These are phyloP conservation scores for Aspergillus homomorphus DNA, from an alignment of 495 filamentous ascomycete species.

Conservation along the genomic window DNA sequence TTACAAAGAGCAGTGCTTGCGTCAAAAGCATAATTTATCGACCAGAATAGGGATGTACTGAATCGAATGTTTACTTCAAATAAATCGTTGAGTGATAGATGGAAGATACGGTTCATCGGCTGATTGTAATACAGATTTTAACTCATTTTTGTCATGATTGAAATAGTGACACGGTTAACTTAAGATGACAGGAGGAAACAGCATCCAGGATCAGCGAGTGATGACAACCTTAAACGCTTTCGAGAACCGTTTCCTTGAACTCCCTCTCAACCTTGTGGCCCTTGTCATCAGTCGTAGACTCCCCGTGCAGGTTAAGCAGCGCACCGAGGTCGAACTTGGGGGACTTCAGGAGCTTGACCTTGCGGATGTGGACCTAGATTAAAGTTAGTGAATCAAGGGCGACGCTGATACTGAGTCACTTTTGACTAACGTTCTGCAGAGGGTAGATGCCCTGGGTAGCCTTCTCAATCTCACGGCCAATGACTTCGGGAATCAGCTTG, in stretches of 20 bases:
- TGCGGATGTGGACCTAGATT: slow-evolving; percentile 93
- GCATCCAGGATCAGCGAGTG: slow-evolving; percentile 8
- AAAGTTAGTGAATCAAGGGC: slow-evolving; percentile 28
- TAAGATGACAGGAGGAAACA: slow-evolving; percentile 27
- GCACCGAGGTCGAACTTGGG: slow-evolving; percentile 99
- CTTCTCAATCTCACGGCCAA: slow-evolving; percentile 99
- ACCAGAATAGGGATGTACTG: no score
- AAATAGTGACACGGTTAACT: slow-evolving; percentile 20
- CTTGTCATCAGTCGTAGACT: slow-evolving; percentile 91
- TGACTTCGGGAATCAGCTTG: slow-evolving; percentile 98
- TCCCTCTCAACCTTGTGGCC: slow-evolving; percentile 98
- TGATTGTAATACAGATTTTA: slow-evolving; percentile 3
- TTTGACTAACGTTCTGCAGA: slow-evolving; percentile 82
- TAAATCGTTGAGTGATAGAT: no score
- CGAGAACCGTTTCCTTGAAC: slow-evolving; percentile 96
- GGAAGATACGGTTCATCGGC: background rate
- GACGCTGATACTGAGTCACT: background rate
- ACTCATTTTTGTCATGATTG: background rate
- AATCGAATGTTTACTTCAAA: no score
- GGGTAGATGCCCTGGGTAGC: slow-evolving; percentile 98
- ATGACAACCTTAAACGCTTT: slow-evolving; percentile 68
- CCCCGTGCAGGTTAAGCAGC: slow-evolving; percentile 91
- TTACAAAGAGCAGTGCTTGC: no score
- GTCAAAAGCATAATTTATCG: no score
- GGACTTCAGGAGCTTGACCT: slow-evolving; percentile 97